Evolutionary conservation across 1,139 yeast genomes (phyloP).

Genomic region (Blastobotrys aristatus): DNA sequence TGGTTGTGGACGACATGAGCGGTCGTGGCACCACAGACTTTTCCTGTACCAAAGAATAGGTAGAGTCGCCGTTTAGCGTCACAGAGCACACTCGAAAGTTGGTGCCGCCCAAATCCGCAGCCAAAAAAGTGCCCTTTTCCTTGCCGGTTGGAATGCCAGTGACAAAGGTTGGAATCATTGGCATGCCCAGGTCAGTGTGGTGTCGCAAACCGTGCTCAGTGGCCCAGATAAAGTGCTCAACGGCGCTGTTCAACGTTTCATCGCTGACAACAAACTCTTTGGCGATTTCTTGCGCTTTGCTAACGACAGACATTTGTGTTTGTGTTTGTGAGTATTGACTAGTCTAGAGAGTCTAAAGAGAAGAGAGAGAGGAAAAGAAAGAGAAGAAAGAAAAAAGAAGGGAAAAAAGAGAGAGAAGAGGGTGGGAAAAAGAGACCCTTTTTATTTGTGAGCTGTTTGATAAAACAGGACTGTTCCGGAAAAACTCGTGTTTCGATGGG

Average conservation of each 20-base stretch:
- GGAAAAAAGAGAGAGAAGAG: no score
- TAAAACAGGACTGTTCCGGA: no score
- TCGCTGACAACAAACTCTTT: slow-evolving; percentile 51
- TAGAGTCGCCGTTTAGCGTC: slow-evolving; percentile 70
- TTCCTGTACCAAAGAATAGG: slow-evolving; percentile 64
- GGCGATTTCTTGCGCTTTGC: slow-evolving; percentile 46
- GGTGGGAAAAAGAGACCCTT: neutral
- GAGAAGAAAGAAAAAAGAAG: neutral
- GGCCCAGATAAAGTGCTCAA: slow-evolving; percentile 51
- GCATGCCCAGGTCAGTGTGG: slow-evolving; percentile 48
- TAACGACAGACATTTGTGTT: slow-evolving; percentile 13
- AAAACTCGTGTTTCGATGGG: no score
- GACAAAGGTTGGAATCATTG: slow-evolving; percentile 87
- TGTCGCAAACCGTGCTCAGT: slow-evolving; percentile 17
- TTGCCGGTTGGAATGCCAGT: slow-evolving; percentile 76
- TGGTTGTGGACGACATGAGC: slow-evolving; percentile 55
- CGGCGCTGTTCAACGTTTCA: slow-evolving; percentile 50
- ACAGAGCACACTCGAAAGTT: slow-evolving; percentile 87
- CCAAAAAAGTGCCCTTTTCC: slow-evolving; percentile 68
- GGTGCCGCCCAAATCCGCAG: slow-evolving; percentile 88
- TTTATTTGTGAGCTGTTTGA: neutral
- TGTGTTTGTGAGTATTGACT: neutral
- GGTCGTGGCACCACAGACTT: slow-evolving; percentile 72
- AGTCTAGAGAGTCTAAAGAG: no score
- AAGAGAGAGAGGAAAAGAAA: neutral